Evolutionary conservation across 2,329 filamentous ascomycete genomes (phyloP), one percentile per base, ranked within the genome.

Genomic region (Cordyceps cateniannulata): DNA sequence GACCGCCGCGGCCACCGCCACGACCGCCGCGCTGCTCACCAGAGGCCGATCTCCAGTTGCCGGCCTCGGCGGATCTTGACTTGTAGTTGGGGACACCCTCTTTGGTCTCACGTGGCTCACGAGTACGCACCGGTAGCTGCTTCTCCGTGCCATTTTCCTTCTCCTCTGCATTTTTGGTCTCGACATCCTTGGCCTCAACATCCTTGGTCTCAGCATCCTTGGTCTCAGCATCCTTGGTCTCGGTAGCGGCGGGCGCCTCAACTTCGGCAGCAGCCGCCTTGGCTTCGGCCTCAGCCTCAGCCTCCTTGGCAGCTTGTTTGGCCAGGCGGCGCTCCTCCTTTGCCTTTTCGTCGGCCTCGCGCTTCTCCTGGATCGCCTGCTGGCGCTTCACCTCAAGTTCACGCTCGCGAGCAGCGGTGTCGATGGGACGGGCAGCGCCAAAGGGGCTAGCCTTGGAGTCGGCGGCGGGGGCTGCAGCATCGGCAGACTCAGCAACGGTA

Each of bases 381-480:
- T 89, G 80, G 66, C 89, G 84, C 82, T 91, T 96, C 77, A 96
- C 91, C 69, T 96, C 93, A 62, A 99, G 86, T 73, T 96, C 88
- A 68, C 87, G 88, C 78, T 98, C 93, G 66, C 90, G 87, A 16
- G 92, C 84, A 50, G 91, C 90, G 51, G 93, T 98, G 76, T 99
- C 93, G 68, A 98, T 96, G 60, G 95, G 95, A 64, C 89, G 87
- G 61, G 95, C 95, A 63, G 90, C 93, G 69, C 95, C 95, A 72
- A 99, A 99, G 45, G 92, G 92, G 74, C 89, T 98, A 27, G 92
- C 84, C 80, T 97, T 98, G 47, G 90, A 79, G 69, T 95, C 89
- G n/a, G 75, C 69, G 10, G 85, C 79, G 25, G 86, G 72, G 3
- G 82, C 77, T 38, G 77, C 65, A 10, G 76, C 69, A 63, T 84